A percentile compares a stretch with the other conserved stretches of the same genome.
Conservation (phyloP, 164 flowering plant species). For the Cinnamomum micranthum region DNA sequence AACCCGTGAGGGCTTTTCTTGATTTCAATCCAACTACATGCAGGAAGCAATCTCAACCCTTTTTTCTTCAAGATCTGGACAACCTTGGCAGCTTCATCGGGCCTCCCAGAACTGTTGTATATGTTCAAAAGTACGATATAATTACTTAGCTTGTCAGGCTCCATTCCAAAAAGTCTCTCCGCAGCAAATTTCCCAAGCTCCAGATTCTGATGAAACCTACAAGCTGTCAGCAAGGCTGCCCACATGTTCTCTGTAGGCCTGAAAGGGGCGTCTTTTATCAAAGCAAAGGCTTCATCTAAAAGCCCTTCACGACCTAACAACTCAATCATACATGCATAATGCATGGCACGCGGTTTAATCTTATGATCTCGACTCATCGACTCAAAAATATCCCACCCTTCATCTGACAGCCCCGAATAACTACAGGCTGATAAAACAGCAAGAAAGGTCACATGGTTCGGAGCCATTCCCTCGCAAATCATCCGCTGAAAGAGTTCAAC, state of each 20-base stretch:
- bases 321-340: constrained; percentile 77
- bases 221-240: constrained; percentile 83
- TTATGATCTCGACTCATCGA: constrained; percentile 58
- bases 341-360: constrained; percentile 77
- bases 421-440: constrained; percentile 44
- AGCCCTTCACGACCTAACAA: constrained; percentile 65
- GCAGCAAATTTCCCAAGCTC: constrained; percentile 86
- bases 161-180: constrained; percentile 68
- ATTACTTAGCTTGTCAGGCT: constrained; percentile 66
- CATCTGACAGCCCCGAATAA: constrained; percentile 39
- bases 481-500: constrained; percentile 24
- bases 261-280: constrained; percentile 66
- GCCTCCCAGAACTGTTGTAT: constrained; percentile 51
- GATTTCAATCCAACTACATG: constrained; percentile 75
- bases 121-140: constrained; percentile 74
- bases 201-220: constrained; percentile 60
- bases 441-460: constrained; percentile 33
- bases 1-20: constrained; percentile 50
- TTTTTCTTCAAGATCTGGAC: constrained; percentile 45
- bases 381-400: constrained; percentile 68
- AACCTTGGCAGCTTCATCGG: constrained; percentile 61
- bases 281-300: constrained; percentile 64
- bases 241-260: constrained; percentile 74
- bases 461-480: constrained; percentile 27
- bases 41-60: constrained; percentile 65